These are phyloP conservation scores for Suhomyces terraborum DNA, from an alignment of 1,139 yeast genomes.

Conservation along the genomic window DNA sequence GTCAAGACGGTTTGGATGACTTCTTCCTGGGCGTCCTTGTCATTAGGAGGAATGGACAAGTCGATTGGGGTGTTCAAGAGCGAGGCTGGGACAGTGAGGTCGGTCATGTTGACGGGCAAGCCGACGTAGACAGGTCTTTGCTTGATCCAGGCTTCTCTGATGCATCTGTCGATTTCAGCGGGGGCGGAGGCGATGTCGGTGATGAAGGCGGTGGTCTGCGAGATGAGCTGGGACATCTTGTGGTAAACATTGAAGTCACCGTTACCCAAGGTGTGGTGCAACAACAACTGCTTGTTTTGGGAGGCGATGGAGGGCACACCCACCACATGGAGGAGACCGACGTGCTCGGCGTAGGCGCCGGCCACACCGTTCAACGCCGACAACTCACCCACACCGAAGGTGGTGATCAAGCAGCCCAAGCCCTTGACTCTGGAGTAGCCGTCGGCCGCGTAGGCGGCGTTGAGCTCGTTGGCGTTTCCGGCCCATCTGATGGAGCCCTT, in stretches of 20 bases:
- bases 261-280: slow-evolving; percentile 50
- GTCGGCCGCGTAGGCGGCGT: slow-evolving; percentile 48
- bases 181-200: slow-evolving; percentile 67
- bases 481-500: slow-evolving; percentile 40
- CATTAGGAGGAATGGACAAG: slow-evolving; percentile 61
- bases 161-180: slow-evolving; percentile 68
- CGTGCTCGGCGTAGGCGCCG: slow-evolving; percentile 47
- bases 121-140: slow-evolving; percentile 87
- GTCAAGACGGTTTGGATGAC: slow-evolving; percentile 59
- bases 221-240: slow-evolving; percentile 61
- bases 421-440: slow-evolving; percentile 45
- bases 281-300: slow-evolving; percentile 38
- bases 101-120: slow-evolving; percentile 80
- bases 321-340: slow-evolving; percentile 43
- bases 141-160: slow-evolving; percentile 66
- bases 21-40: slow-evolving; percentile 70
- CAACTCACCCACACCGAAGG: slow-evolving; percentile 47
- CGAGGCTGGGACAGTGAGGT: slow-evolving; percentile 56
- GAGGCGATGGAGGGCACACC: slow-evolving; percentile 43
- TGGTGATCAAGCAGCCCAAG: slow-evolving; percentile 41
- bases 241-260: slow-evolving; percentile 51
- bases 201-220: slow-evolving; percentile 65
- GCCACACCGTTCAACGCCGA: slow-evolving; percentile 45
- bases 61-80: slow-evolving; percentile 66
- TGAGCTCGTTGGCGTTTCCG: slow-evolving; percentile 47